Base-by-base conservation (phyloP, 1,139 yeast species). In the Blastobotrys illinoisensis region DNA sequence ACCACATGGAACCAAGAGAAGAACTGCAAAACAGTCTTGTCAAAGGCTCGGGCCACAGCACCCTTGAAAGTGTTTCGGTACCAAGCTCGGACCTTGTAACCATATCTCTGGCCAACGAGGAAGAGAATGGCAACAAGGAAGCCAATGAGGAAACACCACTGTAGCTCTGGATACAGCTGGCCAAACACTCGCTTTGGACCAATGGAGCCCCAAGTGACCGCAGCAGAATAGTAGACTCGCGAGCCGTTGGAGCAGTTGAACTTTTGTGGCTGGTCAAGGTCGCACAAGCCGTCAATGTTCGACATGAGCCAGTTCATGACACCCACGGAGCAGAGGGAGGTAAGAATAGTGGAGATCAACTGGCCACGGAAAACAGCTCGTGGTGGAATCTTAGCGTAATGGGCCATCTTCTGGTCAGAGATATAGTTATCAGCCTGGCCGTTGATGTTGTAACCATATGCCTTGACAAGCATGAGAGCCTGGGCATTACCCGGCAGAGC, bases 401-500 rank as follows among this genome's bases (percentile, higher is more conserved):
- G 87, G 1, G 79, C 86, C 72, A 77, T 64, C 65, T 83, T 83
- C 67, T 80, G 79, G 64, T 80, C 80, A 5, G 78, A 64, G 50
- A 81, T 72, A 68, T 78, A 83, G 63, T 73, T 74, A 52, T 80
- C 81, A n/a, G 86, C 85, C 68, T 82, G 87, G 2, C 79, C 79
- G 67, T 78, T 80, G 59, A 81, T 80, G 65, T 81, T 82, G 63
- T 77, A 78, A 46, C 86, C 87, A 58, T 74, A 75, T 0, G 83
- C 79, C 67, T 81, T 82, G 49, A 80, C 69, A 51, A 77, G 75
- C 77, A 78, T 81, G 59, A 82, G 70, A 1, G 87, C 86, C 53
- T 74, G 70, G 45, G 84, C 85, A 57, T 82, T 81, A 56, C 85
- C 85, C 48, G 85, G 86, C 50, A 81, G 60, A 2, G 85, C 83